A percentile compares a stretch with the other conserved stretches of the same genome.
These are phyloP conservation scores for Fermentozyma sake DNA, from an alignment of 1,139 yeast genomes.

Conservation along the genomic window DNA sequence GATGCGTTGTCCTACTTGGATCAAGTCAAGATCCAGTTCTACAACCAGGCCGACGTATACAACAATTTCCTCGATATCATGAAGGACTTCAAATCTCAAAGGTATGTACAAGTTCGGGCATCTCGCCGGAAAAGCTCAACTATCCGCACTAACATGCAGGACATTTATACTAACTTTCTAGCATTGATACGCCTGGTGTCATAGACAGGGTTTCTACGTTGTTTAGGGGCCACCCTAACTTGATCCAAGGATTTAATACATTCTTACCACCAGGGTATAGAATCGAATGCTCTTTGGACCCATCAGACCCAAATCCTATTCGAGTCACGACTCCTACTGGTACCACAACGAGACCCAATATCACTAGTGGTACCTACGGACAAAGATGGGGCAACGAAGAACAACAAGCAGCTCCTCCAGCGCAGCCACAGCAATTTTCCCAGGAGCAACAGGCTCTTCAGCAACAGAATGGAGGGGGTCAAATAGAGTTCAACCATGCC, in stretches of 20 bases:
- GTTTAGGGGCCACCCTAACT: constrained; percentile 86
- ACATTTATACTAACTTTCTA: constrained; percentile 18
- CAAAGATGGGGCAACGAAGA: constrained; percentile 26
- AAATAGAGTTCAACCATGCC: constrained; percentile 95
- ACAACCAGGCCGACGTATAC: constrained; percentile 90
- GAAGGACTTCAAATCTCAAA: constrained; percentile 96
- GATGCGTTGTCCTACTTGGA: constrained; percentile 95
- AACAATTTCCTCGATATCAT: constrained; percentile 93
- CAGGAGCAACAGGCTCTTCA: constrained; percentile 30
- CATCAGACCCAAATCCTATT: constrained; percentile 88
- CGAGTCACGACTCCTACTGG: constrained; percentile 96
- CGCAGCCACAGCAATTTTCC: constrained; percentile 10
- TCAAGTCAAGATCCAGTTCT: constrained; percentile 91
- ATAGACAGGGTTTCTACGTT: constrained; percentile 89
- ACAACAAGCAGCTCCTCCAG: constrained; percentile 11
- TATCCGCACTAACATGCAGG: constrained; percentile 2
- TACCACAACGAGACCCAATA: constrained; percentile 65
- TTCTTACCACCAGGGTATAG: constrained; percentile 95
- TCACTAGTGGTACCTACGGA: constrained; percentile 19
- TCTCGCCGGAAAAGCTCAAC: constrained; percentile 1
- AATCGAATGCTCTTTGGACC: constrained; percentile 86
- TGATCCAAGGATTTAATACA: constrained; percentile 96
- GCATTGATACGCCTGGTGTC: constrained; percentile 97
- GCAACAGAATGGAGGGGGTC: constrained; percentile 50
- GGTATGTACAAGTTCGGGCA: constrained; percentile 30